phyloP scores from a whole-genome alignment of 768 basidiomycete genomes.

The Suillus cothurnatus region DNA sequence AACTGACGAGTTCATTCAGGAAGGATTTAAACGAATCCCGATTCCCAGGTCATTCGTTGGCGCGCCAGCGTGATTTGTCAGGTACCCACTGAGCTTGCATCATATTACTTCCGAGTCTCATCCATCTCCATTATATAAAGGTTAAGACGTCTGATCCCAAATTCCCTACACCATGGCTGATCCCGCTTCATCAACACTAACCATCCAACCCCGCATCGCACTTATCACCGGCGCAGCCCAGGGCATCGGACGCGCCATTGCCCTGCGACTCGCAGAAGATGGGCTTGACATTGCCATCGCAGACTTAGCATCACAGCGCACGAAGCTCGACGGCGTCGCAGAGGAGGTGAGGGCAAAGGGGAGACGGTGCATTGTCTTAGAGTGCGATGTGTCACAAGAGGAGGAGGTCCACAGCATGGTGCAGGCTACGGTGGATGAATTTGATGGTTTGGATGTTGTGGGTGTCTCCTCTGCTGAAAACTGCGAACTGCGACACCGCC shows the following conservation, averaged over 20 bases:
- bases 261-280: slow-evolving; percentile 46
- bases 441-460: slow-evolving; percentile 48
- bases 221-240: slow-evolving; percentile 46
- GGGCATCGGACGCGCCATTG: slow-evolving; percentile 52
- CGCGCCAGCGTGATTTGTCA: too few species aligned
- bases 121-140: too few species aligned
- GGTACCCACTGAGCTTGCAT: too few species aligned
- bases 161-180: not conserved
- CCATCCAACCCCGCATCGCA: slow-evolving; percentile 29
- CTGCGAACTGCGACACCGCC: not conserved
- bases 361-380: slow-evolving; percentile 15
- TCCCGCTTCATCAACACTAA: not conserved
- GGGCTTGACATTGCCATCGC: slow-evolving; percentile 48
- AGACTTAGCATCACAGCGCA: slow-evolving; percentile 31
- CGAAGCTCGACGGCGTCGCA: slow-evolving; percentile 23
- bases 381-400: slow-evolving; percentile 42
- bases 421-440: slow-evolving; percentile 24
- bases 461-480: slow-evolving; percentile 14
- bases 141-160: too few species aligned
- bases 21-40: too few species aligned
- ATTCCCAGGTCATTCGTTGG: too few species aligned
- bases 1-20: too few species aligned
- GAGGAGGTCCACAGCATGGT: slow-evolving; percentile 41
- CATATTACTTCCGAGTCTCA: too few species aligned
- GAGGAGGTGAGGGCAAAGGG: slow-evolving; percentile 26